Evolutionary conservation across 192 early-diverging fungal genomes (phyloP), one percentile per base, ranked within the genome.

Genomic region (Umbelopsis vinacea): DNA sequence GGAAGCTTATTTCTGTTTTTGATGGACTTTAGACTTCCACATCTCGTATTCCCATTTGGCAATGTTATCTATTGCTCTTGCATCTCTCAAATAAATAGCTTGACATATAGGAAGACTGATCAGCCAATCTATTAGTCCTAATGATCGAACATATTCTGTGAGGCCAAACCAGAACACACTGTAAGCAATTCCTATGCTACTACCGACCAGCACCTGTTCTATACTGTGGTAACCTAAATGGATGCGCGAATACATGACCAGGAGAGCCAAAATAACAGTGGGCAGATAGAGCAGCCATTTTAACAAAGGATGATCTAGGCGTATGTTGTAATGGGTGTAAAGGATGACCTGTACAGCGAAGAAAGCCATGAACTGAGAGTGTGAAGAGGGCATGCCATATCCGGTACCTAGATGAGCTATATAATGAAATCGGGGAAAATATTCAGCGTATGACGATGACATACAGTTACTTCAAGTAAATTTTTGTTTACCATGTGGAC

Each of bases 311-410:
- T 74, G 40, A 38, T 82, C 71, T n/a, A 80, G 21, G 19, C 19
- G 35, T 43, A 80, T 72, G 9, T 82, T 75, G 43, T 50, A 57
- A 46, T 81, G 76, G 26, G 86, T 70, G 55, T 92, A 85, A 17
- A 95, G 73, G 19, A 83, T 63, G 0, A 74, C 55, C 71, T 87
- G 92, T 0, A 79, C 79, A 8, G 89, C 84, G 81, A 93, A 95
- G 76, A 84, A 95, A 40, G 85, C 84, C 73, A 94, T 90, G 73
- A 94, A 93, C 71, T 95, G 92, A 10, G 92, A 73, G 74, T 95
- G 94, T 37, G 85, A 88, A 9, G 89, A 91, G 10, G 94, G 94
- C 94, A 95, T 95, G 6, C 92, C 94, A 76, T 95, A 94, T 8
- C 91, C 91, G 15, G 81, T 79, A 3, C 90, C 89, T 33, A 92